phyloP scores from a whole-genome alignment of 805 yeast genomes.

The Candida piceae region DNA sequence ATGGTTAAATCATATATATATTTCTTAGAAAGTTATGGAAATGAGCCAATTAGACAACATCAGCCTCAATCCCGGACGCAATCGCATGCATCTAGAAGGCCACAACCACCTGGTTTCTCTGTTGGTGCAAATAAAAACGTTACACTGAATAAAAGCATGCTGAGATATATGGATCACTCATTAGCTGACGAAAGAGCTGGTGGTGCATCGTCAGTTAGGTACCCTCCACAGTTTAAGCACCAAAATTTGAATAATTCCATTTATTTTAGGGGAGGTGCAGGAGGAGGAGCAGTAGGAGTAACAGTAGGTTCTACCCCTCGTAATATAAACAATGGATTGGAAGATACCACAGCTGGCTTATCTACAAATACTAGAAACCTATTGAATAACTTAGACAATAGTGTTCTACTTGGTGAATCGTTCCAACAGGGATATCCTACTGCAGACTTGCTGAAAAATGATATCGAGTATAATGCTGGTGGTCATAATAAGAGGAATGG shows the following conservation, averaged over 20 bases:
- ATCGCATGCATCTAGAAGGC: neutral
- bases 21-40: constrained; percentile 79
- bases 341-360: constrained; percentile 27
- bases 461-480: constrained; percentile 3
- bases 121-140: constrained; percentile 1
- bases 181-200: constrained; percentile 9
- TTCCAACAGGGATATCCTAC: constrained; percentile 34
- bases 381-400: constrained; percentile 24
- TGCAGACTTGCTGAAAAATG: constrained; percentile 17
- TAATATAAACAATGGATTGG: constrained; percentile 14
- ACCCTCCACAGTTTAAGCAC: constrained; percentile 18
- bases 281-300: no score
- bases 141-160: constrained; percentile 12
- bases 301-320: no score
- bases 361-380: constrained; percentile 19
- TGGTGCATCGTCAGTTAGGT: constrained; percentile 15
- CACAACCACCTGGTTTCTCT: no score
- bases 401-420: constrained; percentile 39
- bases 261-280: constrained; percentile 11
- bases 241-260: constrained; percentile 13
- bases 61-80: neutral
- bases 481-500: constrained; percentile 1
- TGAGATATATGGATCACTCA: constrained; percentile 21
- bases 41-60: constrained; percentile 28
- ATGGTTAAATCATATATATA: constrained; percentile 89